phyloP scores from a whole-genome alignment of 2,329 filamentous ascomycete species.

The Hypoxylon sp. region DNA sequence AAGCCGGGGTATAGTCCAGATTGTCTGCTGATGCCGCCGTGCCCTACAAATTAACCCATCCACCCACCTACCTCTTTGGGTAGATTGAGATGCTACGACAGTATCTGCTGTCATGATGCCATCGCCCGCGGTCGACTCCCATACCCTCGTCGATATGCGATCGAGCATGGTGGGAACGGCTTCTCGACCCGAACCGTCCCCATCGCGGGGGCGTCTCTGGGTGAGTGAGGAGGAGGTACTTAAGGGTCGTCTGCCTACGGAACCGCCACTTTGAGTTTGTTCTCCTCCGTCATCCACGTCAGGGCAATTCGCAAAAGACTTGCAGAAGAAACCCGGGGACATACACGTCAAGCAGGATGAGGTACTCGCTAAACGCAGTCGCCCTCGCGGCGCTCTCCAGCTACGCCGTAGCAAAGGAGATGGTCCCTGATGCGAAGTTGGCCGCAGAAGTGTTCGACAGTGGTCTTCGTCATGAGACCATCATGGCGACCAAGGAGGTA shows the following conservation, averaged over 20 bases:
- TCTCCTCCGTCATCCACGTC: slow-evolving; percentile 9
- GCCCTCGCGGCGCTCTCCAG: slow-evolving; percentile 42
- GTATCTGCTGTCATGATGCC: slow-evolving; percentile 42
- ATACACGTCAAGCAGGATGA: slow-evolving; percentile 40
- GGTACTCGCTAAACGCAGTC: slow-evolving; percentile 39
- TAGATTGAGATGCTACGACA: slow-evolving; percentile 41
- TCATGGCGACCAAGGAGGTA: slow-evolving; percentile 46
- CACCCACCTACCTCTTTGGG: slow-evolving; percentile 42
- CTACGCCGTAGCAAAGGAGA: slow-evolving; percentile 45
- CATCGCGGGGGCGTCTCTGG: slow-evolving; percentile 8
- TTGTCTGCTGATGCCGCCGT: slow-evolving; percentile 31
- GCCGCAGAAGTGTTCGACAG: slow-evolving; percentile 45
- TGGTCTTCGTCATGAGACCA: slow-evolving; percentile 45
- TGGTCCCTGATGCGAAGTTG: slow-evolving; percentile 42
- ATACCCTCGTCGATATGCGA: slow-evolving; percentile 28
- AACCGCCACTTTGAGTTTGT: too few species aligned
- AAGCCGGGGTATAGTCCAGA: slow-evolving; percentile 31
- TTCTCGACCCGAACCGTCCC: slow-evolving; percentile 28
- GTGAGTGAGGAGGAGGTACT: slow-evolving; percentile 24
- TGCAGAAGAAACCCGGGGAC: slow-evolving; percentile 6
- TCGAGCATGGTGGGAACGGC: slow-evolving; percentile 15
- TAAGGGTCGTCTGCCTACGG: slow-evolving; percentile 20
- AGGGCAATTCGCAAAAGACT: slow-evolving; percentile 3
- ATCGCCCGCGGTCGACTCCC: slow-evolving; percentile 22
- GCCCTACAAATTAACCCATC: slow-evolving; percentile 35